phyloP scores from a whole-genome alignment of 345 rosid species.

The Lumnitzera littorea region DNA sequence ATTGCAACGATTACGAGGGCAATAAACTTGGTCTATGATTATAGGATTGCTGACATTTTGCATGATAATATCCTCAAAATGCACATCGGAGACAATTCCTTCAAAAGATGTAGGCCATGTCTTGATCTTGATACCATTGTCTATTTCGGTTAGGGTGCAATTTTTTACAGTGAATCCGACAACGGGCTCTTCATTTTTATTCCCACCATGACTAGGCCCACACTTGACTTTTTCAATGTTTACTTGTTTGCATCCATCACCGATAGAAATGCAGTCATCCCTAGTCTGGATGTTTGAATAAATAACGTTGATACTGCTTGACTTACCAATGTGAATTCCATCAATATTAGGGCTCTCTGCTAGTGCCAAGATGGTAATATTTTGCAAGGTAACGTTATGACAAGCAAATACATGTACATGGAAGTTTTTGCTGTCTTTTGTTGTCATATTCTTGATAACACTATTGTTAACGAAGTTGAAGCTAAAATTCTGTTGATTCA shows the following conservation, averaged over 20 bases:
- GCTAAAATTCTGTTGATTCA: constrained; percentile 10
- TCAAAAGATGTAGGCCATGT: constrained; percentile 12
- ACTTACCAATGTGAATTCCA: constrained; percentile 20
- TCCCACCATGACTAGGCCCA: constrained; percentile 16
- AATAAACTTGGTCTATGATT: constrained; percentile 37
- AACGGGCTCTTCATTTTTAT: constrained; percentile 7
- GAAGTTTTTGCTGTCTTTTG: constrained; percentile 17
- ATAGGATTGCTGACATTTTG: constrained; percentile 17
- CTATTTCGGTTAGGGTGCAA: constrained; percentile 6
- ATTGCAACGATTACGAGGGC: constrained; percentile 9
- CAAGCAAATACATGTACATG: constrained; percentile 14
- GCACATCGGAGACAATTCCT: neutral
- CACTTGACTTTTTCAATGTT: neutral
- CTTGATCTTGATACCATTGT: constrained; percentile 10
- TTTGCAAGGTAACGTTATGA: constrained; percentile 11
- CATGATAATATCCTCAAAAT: constrained; percentile 6
- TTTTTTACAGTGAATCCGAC: constrained; percentile 5
- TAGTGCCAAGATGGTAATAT: constrained; percentile 9
- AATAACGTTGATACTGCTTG: constrained; percentile 7
- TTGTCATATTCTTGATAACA: constrained; percentile 4
- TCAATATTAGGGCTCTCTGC: constrained; percentile 17
- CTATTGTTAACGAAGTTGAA: constrained; percentile 12
- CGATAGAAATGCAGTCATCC: constrained; percentile 24
- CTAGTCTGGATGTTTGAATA: constrained; percentile 9
- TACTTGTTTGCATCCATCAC: constrained; percentile 12